Evolutionary conservation across 306 rosid genomes (phyloP), one percentile per base, ranked within the genome.

Genomic region (Oemleria cerasiformis): DNA sequence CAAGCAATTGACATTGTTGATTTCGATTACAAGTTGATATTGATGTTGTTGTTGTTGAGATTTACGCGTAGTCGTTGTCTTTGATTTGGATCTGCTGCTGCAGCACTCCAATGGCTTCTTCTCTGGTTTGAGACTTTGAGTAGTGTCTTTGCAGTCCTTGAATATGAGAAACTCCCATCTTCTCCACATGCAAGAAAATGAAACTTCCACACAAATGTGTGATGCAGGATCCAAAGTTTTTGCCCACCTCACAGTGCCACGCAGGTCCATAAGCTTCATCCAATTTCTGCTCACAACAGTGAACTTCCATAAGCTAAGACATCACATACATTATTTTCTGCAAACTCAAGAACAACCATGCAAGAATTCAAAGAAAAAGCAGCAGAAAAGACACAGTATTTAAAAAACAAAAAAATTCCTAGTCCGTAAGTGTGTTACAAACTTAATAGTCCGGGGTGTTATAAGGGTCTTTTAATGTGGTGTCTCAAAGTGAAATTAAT

Each of bases 141-240:
- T 58, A 71, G 84, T 76, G 76, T 87, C 85, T 72, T 67, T 84
- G 45, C 87, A 87, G 60, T 84, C 90, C 71, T 87, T 92, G 82
- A 91, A 88, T 76, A 87, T 79, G 20, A 87, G 92, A 81, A 92
- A 88, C 75, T 92, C 91, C 91, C 79, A 85, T 79, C 78, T 80
- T 81, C 71, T 84, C 88, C 49, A 85, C 95, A 6, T 80, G 84
- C 67, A 85, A 84, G 82, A 85, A 88, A 69, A 84, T 84, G 81
- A 87, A 87, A 67, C 87, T 86, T 68, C 92, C 89, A 67, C 76
- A 45, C 49, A 85, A 60, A 77, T 85, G 90, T 3, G 92, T 80
- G 71, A 85, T 80, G 86, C 90, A 84, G 71, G 87, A 85, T 72
- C 97, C 92, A n/a, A 88, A 86, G 80, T 81, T 86, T 67, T 85